Evolutionary conservation across 805 yeast species (phyloP).

Genomic region (Hermanozyma aechmeae): DNA sequence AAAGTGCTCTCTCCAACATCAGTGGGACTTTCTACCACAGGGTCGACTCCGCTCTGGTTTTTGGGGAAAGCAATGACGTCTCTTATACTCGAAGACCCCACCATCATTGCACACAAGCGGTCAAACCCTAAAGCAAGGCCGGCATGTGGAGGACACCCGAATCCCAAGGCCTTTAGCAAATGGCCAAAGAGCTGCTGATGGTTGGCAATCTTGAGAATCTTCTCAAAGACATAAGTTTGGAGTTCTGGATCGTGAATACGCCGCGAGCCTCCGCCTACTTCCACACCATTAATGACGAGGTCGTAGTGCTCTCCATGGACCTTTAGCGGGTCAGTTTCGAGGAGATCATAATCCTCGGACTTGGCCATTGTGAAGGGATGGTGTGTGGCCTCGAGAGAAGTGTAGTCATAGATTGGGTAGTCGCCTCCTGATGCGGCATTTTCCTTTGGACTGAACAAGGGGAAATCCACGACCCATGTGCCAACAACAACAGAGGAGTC

Average conservation of each 20-base stretch:
- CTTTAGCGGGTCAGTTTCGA: conserved; percentile 46
- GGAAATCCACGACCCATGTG: conserved; percentile 88
- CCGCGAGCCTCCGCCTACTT: conserved; percentile 94
- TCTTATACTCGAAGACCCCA: conserved; percentile 69
- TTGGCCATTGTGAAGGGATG: conserved; percentile 97
- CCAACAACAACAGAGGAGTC: conserved; percentile 53
- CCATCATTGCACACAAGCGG: conserved; percentile 81
- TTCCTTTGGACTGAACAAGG: conserved; percentile 76
- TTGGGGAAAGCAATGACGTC: conserved; percentile 97
- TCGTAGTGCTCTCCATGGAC: conserved; percentile 92
- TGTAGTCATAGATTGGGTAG: conserved; percentile 55
- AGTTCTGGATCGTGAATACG: conserved; percentile 83
- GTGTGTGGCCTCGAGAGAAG: conserved; percentile 62
- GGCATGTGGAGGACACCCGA: conserved; percentile 98
- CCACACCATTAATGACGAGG: conserved; percentile 87
- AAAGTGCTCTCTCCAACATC: conserved; percentile 43
- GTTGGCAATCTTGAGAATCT: conserved; percentile 51
- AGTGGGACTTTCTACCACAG: conserved; percentile 83
- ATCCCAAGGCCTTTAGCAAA: conserved; percentile 64
- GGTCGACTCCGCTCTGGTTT: conserved; percentile 78
- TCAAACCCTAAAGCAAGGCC: conserved; percentile 96
- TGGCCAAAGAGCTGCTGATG: conserved; percentile 74
- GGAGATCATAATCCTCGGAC: conserved; percentile 51
- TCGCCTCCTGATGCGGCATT: conserved; percentile 6
- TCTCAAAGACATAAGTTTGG: conserved; percentile 63